Conservation (phyloP, 352 stramenopile species). For the Thraustochytrium striatum region DNA sequence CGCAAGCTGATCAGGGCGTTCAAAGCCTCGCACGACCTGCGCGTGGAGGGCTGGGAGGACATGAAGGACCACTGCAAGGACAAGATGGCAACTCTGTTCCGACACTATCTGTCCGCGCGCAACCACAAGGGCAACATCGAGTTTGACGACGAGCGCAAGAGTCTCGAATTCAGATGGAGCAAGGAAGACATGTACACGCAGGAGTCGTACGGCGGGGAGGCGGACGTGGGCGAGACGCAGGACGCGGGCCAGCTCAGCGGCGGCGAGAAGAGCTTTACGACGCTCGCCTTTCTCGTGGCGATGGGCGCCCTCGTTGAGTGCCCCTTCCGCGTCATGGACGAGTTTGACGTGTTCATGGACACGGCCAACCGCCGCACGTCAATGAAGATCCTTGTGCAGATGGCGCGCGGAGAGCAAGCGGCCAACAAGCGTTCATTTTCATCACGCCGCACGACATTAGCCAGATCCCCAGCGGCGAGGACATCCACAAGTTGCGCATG, state of each 20-base stretch:
- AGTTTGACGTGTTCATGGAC: slow-evolving; percentile 99
- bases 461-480: neutral
- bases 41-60: neutral
- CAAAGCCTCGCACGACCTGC: neutral
- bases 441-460: slow-evolving; percentile 46
- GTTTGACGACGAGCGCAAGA: neutral
- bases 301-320: slow-evolving; percentile 72
- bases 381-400: slow-evolving; percentile 82
- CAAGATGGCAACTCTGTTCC: neutral
- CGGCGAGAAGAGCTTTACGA: slow-evolving; percentile 91
- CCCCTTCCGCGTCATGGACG: slow-evolving; percentile 86
- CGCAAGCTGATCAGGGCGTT: neutral
- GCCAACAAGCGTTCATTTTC: slow-evolving; percentile 32
- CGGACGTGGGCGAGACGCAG: neutral
- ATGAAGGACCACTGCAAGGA: neutral
- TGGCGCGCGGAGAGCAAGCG: neutral
- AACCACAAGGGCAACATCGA: neutral
- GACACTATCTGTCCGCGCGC: neutral
- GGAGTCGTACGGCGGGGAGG: neutral
- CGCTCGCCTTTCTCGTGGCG: slow-evolving; percentile 90
- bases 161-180: neutral
- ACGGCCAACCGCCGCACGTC: slow-evolving; percentile 89
- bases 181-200: neutral
- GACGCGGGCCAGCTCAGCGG: slow-evolving; percentile 57
- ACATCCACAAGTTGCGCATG: slow-evolving; percentile 33